These are phyloP conservation scores for Pythium aquatile DNA, from an alignment of 352 stramenopile species.

Conservation along the genomic window DNA sequence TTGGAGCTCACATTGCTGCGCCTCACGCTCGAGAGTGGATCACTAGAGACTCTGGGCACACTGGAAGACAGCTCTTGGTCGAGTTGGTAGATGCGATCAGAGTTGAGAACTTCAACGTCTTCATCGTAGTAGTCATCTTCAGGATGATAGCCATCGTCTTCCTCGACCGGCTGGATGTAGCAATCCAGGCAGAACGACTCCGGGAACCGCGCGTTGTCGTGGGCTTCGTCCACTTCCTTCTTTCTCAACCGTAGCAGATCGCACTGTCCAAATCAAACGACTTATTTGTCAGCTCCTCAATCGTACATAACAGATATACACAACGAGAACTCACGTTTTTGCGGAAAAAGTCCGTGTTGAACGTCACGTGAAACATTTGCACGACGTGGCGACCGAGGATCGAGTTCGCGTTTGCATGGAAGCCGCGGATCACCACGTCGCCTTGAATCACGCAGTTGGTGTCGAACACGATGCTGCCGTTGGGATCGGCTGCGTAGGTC, in stretches of 20 bases:
- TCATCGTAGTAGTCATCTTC: conserved; percentile 10
- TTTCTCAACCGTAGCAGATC: conserved; percentile 30
- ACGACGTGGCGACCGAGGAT: conserved; percentile 79
- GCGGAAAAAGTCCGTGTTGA: conserved; percentile 82
- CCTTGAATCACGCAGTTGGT: conserved; percentile 72
- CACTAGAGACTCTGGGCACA: neutral
- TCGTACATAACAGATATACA: neutral
- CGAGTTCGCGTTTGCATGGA: conserved; percentile 68
- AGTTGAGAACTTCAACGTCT: neutral
- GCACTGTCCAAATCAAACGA: conserved; percentile 10
- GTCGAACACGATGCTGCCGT: conserved; percentile 35
- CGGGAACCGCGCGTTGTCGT: conserved; percentile 33
- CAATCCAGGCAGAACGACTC: conserved; percentile 29
- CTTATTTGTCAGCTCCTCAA: neutral
- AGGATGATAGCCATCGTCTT: conserved; percentile 7
- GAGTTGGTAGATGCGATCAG: neutral
- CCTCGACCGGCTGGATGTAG: conserved; percentile 15
- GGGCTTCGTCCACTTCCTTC: conserved; percentile 33
- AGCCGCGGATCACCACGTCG: conserved; percentile 67
- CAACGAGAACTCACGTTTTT: conserved; percentile 40
- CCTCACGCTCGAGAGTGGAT: neutral
- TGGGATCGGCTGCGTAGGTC: conserved; percentile 29
- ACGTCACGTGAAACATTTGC: conserved; percentile 86
- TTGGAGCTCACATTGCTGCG: neutral
- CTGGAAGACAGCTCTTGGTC: conserved; percentile 13